A percentile compares a stretch with the other conserved stretches of the same genome.
Conservation (phyloP, 768 basidiomycete genomes). For the Lentinula boryana region DNA sequence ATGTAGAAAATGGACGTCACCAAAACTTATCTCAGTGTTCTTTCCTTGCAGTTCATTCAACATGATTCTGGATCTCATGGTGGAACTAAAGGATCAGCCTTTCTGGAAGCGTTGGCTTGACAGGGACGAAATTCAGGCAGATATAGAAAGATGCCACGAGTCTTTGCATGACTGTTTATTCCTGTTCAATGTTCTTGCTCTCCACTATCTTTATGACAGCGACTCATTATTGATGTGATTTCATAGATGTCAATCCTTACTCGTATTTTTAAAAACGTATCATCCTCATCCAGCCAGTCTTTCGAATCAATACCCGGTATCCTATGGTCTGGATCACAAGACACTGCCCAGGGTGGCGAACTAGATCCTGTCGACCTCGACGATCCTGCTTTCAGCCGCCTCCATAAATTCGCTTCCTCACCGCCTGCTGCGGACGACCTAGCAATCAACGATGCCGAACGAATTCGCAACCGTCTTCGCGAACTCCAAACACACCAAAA, state of each 20-base stretch:
- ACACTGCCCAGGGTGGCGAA: neutral
- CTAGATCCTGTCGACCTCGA: neutral
- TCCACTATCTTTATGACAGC: neutral
- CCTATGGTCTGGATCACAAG: constrained; percentile 12
- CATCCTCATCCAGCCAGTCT: constrained; percentile 28
- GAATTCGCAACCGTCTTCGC: neutral
- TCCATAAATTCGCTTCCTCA: neutral
- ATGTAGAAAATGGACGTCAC: neutral
- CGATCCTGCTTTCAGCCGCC: neutral
- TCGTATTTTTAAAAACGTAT: neutral
- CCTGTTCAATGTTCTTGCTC: constrained; percentile 27
- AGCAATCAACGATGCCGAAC: neutral
- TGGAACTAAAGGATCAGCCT: constrained; percentile 38
- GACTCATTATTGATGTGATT: neutral
- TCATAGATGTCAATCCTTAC: neutral
- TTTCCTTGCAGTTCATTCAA: constrained; percentile 24
- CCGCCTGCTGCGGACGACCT: neutral
- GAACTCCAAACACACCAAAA: constrained; percentile 24
- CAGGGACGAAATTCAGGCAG: constrained; percentile 40
- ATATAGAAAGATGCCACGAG: constrained; percentile 34
- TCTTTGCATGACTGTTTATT: constrained; percentile 36
- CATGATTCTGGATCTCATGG: constrained; percentile 30
- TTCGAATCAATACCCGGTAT: constrained; percentile 29
- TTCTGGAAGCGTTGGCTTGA: constrained; percentile 54
- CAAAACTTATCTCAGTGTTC: neutral